Percentiles rank a stretch among this genome's conserved stretches.
phyloP scores from a whole-genome alignment of 2,329 filamentous ascomycete species.

The Knoxdaviesia capensis region DNA sequence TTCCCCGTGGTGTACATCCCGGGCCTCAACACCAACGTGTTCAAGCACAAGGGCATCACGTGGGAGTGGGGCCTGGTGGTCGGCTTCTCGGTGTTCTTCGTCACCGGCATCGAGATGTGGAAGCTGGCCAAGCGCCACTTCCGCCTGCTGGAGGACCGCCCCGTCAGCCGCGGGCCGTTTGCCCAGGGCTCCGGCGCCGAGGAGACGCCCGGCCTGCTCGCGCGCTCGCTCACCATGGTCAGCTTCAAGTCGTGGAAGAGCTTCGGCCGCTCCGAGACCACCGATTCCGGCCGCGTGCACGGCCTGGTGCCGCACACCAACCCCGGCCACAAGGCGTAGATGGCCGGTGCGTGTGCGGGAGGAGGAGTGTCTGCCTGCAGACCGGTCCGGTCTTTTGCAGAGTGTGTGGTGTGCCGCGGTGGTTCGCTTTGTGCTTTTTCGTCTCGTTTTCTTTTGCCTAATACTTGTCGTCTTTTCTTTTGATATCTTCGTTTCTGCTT shows the following conservation, averaged over 20 bases:
- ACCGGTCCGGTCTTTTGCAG: too few relatives aligned
- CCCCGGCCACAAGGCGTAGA: too few relatives aligned
- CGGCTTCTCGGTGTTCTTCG: slow-evolving; percentile 41
- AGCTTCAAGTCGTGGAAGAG: slow-evolving; percentile 28
- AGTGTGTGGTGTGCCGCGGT: too few relatives aligned
- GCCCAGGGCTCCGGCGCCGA: slow-evolving; percentile 26
- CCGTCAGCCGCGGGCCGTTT: slow-evolving; percentile 28
- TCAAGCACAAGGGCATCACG: slow-evolving; percentile 49
- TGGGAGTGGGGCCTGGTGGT: slow-evolving; percentile 62
- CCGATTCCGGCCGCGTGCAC: slow-evolving; percentile 10
- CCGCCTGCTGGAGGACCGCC: slow-evolving; percentile 28
- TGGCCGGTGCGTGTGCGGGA: too few relatives aligned
- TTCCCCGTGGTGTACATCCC: slow-evolving; percentile 57
- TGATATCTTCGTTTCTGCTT: background rate
- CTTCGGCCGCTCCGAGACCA: slow-evolving; percentile 20
- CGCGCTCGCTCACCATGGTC: slow-evolving; percentile 28
- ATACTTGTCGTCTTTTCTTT: background rate
- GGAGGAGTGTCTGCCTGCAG: too few relatives aligned
- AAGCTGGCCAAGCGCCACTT: slow-evolving; percentile 45
- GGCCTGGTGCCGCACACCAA: too few relatives aligned
- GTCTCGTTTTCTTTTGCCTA: background rate
- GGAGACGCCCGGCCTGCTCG: slow-evolving; percentile 16
- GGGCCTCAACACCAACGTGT: slow-evolving; percentile 46
- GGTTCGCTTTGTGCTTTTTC: background rate
- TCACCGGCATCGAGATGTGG: slow-evolving; percentile 50